Percentiles rank a stretch among this genome's conserved stretches.
phyloP scores from a whole-genome alignment of 805 yeast genomes.

The Maudiozyma pseudohumilis region DNA sequence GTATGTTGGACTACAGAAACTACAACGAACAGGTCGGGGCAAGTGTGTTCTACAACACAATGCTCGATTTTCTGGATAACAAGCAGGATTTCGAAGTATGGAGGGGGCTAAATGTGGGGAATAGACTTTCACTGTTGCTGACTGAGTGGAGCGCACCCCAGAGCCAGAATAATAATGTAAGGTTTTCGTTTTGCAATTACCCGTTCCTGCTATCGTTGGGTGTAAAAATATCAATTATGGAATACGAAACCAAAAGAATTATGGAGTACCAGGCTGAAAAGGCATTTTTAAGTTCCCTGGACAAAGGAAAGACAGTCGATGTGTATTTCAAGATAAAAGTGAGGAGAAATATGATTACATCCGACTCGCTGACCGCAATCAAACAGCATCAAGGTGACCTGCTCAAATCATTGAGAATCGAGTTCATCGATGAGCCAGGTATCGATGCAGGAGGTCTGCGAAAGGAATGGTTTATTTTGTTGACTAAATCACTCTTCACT shows the following conservation, averaged over 20 bases:
- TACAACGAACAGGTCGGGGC: conserved; percentile 27
- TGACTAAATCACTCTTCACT: conserved; percentile 60
- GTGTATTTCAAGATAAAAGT: conserved; percentile 62
- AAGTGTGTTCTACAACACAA: conserved; percentile 52
- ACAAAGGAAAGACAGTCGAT: conserved; percentile 49
- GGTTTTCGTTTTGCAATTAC: conserved; percentile 57
- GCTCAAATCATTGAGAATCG: conserved; percentile 66
- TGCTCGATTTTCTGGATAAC: conserved; percentile 71
- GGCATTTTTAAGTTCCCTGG: conserved; percentile 70
- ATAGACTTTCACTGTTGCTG: background rate
- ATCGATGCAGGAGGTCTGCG: conserved; percentile 91
- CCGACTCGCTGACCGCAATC: conserved; percentile 63
- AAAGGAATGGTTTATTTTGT: conserved; percentile 84
- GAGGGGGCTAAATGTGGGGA: conserved; percentile 25
- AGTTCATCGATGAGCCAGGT: conserved; percentile 83
- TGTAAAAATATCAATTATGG: conserved; percentile 68
- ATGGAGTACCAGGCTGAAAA: conserved; percentile 87
- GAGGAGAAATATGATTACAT: conserved; percentile 54
- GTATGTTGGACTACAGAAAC: background rate
- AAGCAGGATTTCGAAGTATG: conserved; percentile 77
- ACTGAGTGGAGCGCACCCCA: conserved; percentile 1
- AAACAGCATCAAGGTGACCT: conserved; percentile 48
- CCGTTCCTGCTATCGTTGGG: conserved; percentile 80
- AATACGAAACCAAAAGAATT: conserved; percentile 66
- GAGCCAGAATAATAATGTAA: conserved; percentile 4